Evolutionary conservation across 805 yeast species (phyloP).

Genomic region (Starmerella bombicola): DNA sequence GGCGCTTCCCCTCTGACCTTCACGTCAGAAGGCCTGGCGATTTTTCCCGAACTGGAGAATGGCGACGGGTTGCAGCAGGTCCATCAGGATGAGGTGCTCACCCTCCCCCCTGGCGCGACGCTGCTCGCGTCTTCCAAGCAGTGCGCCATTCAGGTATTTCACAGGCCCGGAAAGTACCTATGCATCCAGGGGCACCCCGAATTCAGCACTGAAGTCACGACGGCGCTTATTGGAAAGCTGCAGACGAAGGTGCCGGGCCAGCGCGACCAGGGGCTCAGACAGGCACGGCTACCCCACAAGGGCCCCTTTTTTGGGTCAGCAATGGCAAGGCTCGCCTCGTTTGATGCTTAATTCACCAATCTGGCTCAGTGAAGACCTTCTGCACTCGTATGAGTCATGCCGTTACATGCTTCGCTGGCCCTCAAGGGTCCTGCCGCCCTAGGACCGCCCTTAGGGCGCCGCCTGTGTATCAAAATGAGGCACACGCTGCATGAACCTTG

Average conservation of each 20-base stretch:
- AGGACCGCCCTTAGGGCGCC: no score
- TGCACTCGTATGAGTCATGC: no score
- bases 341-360: no score
- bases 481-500: no score
- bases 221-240: slow-evolving; percentile 2
- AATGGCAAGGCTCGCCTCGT: not conserved
- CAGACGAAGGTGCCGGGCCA: not conserved
- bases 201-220: slow-evolving; percentile 34
- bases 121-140: slow-evolving; percentile 43
- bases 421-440: no score
- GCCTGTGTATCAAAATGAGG: no score
- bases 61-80: slow-evolving; percentile 36
- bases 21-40: slow-evolving; percentile 28
- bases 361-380: no score
- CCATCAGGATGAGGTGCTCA: slow-evolving; percentile 46
- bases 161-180: slow-evolving; percentile 24
- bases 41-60: slow-evolving; percentile 24
- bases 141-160: slow-evolving; percentile 55
- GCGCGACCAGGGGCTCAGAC: not conserved
- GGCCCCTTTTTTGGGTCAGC: not conserved
- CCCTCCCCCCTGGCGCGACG: slow-evolving; percentile 32
- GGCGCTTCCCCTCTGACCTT: not conserved
- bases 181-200: slow-evolving; percentile 91
- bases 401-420: no score
- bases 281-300: not conserved